Evolutionary conservation across 768 basidiomycete species (phyloP).

Genomic region (Fomitopsis serialis): DNA sequence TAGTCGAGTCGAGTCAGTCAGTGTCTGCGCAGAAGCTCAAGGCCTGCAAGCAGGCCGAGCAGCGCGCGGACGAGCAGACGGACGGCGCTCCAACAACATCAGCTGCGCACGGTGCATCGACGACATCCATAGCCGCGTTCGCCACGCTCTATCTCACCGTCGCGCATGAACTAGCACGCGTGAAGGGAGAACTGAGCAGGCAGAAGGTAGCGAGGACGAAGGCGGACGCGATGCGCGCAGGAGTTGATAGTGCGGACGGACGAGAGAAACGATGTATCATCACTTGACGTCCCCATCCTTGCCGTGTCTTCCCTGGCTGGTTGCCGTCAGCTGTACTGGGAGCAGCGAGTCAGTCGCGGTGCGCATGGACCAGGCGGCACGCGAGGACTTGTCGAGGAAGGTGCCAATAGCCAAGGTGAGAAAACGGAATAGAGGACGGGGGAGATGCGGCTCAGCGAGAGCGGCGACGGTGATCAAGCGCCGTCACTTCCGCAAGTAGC

Average conservation of each 20-base stretch:
- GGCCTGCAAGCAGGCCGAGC: slow-evolving; percentile 16
- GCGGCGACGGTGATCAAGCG: slow-evolving; percentile 42
- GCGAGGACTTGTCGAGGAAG: slow-evolving; percentile 16
- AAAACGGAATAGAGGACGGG: slow-evolving; percentile 15
- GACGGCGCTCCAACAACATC: slow-evolving; percentile 8
- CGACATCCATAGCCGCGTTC: slow-evolving; percentile 11
- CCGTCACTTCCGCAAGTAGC: slow-evolving; percentile 11
- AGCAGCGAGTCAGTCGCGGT: slow-evolving; percentile 10
- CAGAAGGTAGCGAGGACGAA: slow-evolving; percentile 4
- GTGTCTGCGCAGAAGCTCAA: slow-evolving; percentile 1
- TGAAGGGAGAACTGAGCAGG: slow-evolving; percentile 7
- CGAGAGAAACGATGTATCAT: slow-evolving; percentile 5
- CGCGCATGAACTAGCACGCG: slow-evolving; percentile 22
- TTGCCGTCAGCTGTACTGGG: slow-evolving; percentile 14
- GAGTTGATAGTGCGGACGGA: slow-evolving; percentile 12
- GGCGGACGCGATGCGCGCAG: slow-evolving; percentile 14
- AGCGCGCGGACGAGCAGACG: slow-evolving; percentile 10
- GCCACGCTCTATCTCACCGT: slow-evolving; percentile 9
- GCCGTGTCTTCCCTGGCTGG: slow-evolving; percentile 22
- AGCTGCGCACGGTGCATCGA: not conserved
- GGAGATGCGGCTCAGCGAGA: slow-evolving; percentile 7
- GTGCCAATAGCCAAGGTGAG: slow-evolving; percentile 11
- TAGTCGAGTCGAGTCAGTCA: slow-evolving; percentile 5
- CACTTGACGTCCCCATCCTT: slow-evolving; percentile 11
- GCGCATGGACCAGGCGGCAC: slow-evolving; percentile 22